phyloP scores from a whole-genome alignment of 805 yeast genomes.

The Candida suzukii region DNA sequence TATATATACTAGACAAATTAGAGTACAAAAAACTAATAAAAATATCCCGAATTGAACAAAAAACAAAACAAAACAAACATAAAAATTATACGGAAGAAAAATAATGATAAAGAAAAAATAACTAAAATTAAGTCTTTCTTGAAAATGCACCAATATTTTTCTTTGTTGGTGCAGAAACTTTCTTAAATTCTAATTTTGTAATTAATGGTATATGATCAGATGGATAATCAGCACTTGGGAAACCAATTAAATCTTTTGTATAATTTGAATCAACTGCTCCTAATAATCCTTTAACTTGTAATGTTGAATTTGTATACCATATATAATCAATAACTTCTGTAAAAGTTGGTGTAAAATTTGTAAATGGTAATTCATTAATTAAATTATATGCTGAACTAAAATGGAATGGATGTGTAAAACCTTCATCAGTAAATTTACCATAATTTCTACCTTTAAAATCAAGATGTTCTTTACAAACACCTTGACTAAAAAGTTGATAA shows the following conservation, averaged over 20 bases:
- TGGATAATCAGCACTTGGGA: conserved; percentile 91
- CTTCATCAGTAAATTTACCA: conserved; percentile 85
- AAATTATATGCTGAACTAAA: conserved; percentile 79
- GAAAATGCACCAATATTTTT: conserved; percentile 21
- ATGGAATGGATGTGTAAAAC: conserved; percentile 74
- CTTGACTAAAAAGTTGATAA: conserved; percentile 79
- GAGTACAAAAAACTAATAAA: too few relatives aligned
- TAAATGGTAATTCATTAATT: conserved; percentile 87
- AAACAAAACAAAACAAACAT: not conserved
- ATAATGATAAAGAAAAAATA: not conserved
- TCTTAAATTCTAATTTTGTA: conserved; percentile 67
- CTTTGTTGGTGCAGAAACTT: conserved; percentile 16
- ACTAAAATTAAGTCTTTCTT: conserved; percentile 19
- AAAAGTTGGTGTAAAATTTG: conserved; percentile 90
- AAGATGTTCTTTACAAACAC: conserved; percentile 67
- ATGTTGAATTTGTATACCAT: conserved; percentile 82
- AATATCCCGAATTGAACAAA: not conserved
- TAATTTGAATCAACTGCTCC: conserved; percentile 82
- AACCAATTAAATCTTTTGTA: conserved; percentile 70
- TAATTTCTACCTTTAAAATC: conserved; percentile 86
- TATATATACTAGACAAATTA: too few relatives aligned
- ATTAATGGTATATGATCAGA: conserved; percentile 92
- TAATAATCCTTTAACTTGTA: conserved; percentile 77
- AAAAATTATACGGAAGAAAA: not conserved
- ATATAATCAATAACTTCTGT: conserved; percentile 92